A percentile compares a stretch with the other conserved stretches of the same genome.
phyloP scores from a whole-genome alignment of 257 asterid genomes.

The Nicotiana tabacum region DNA sequence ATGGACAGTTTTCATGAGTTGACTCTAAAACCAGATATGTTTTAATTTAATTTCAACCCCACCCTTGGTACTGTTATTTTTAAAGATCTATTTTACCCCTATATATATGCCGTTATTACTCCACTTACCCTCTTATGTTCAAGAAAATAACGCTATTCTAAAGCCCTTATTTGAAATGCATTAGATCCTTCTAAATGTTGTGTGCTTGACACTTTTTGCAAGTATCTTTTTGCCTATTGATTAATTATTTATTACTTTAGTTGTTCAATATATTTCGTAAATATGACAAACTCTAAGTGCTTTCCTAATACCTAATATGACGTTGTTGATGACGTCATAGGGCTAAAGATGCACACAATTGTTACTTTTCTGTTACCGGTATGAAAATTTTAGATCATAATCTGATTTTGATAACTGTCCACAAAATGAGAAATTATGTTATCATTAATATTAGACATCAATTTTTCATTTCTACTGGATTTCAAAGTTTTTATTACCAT shows the following conservation, averaged over 20 bases:
- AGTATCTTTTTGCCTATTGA: neutral
- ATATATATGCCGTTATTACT: neutral
- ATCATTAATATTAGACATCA: too few relatives aligned
- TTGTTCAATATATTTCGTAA: neutral
- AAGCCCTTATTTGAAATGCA: neutral
- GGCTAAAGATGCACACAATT: neutral
- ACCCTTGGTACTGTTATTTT: too few relatives aligned
- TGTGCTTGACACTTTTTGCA: neutral
- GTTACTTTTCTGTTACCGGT: too few relatives aligned
- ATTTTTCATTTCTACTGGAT: too few relatives aligned
- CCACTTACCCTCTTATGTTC: neutral
- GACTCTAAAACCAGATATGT: too few relatives aligned
- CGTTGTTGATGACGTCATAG: neutral
- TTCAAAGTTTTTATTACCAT: too few relatives aligned
- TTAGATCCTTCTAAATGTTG: neutral
- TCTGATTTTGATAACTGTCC: too few relatives aligned
- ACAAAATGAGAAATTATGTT: too few relatives aligned
- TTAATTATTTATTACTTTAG: neutral
- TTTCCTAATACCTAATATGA: neutral
- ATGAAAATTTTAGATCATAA: too few relatives aligned
- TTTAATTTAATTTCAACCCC: too few relatives aligned
- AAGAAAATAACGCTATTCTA: neutral
- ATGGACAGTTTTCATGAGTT: too few relatives aligned
- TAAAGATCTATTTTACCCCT: neutral
- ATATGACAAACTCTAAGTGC: neutral